Percentiles rank a stretch among this genome's conserved stretches.
These are phyloP conservation scores for Penicillium fuscoglaucum DNA, from an alignment of 2,329 filamentous ascomycete genomes.

Conservation along the genomic window DNA sequence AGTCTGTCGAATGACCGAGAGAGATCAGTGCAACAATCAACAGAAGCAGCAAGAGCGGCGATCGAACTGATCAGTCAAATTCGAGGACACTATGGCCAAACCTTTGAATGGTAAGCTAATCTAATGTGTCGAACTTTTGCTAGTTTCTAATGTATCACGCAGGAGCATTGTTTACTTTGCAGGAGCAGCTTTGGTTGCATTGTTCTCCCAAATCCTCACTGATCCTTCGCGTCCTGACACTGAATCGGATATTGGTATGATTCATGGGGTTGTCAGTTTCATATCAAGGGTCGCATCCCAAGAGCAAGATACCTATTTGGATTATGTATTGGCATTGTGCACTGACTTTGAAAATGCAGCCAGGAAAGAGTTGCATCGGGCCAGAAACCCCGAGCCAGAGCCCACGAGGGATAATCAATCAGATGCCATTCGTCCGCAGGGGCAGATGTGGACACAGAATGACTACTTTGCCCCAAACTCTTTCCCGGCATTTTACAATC, in stretches of 20 bases:
- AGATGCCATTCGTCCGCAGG: background rate
- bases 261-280: background rate
- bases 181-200: slow-evolving; percentile 1
- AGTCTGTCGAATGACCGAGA: background rate
- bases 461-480: background rate
- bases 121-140: background rate
- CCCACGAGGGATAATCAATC: background rate
- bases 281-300: slow-evolving; percentile 5
- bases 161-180: slow-evolving; percentile 7
- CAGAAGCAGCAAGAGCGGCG: slow-evolving; percentile 1
- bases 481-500: background rate
- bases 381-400: background rate
- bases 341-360: background rate
- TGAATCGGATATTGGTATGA: background rate
- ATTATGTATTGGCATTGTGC: slow-evolving; percentile 4
- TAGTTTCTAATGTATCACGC: background rate
- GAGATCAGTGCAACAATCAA: background rate
- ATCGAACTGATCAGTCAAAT: slow-evolving; percentile 6
- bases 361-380: background rate
- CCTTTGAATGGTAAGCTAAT: slow-evolving; percentile 2
- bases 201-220: background rate
- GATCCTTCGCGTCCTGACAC: background rate
- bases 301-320: slow-evolving; percentile 8
- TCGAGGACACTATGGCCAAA: background rate
- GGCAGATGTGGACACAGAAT: background rate